phyloP scores from a whole-genome alignment of 208 protist genomes.

The Wallacemonas sp. region DNA sequence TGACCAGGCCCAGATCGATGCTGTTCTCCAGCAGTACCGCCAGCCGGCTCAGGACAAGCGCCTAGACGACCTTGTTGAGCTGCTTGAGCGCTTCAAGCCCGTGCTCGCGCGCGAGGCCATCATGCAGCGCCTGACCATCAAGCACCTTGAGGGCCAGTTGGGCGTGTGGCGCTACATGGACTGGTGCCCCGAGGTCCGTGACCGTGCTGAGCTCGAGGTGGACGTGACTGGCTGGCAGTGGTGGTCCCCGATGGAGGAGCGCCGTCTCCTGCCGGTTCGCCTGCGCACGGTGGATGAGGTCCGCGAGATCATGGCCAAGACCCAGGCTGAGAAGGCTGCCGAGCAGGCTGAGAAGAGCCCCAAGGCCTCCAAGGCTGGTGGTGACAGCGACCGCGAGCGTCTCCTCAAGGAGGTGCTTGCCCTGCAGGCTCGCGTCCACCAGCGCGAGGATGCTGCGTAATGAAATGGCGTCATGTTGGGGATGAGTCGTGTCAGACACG shows the following conservation, averaged over 20 bases:
- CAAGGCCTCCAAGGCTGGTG: constrained; percentile 39
- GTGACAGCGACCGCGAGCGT: constrained; percentile 78
- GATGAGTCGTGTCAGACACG: constrained; percentile 7
- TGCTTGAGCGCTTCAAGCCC: constrained; percentile 93
- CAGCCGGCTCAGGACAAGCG: constrained; percentile 83
- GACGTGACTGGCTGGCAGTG: constrained; percentile 88
- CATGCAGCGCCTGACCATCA: constrained; percentile 92
- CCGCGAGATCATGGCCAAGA: constrained; percentile 85
- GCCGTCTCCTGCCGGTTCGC: constrained; percentile 82
- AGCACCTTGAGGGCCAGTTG: constrained; percentile 92
- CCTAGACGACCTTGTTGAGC: constrained; percentile 85
- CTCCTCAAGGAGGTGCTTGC: constrained; percentile 91
- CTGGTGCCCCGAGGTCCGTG: constrained; percentile 93
- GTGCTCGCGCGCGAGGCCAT: constrained; percentile 92
- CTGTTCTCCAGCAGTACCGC: constrained; percentile 84
- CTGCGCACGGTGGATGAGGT: constrained; percentile 90
- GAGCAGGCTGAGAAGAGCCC: constrained; percentile 53
- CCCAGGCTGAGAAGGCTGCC: constrained; percentile 73
- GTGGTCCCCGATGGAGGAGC: constrained; percentile 87
- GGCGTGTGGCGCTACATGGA: constrained; percentile 93
- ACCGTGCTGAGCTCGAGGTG: constrained; percentile 89
- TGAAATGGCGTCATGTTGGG: constrained; percentile 13
- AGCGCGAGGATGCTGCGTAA: constrained; percentile 72
- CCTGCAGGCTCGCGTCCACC: constrained; percentile 86
- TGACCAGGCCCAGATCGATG: constrained; percentile 87